Percentiles rank a stretch among this genome's conserved stretches.
phyloP scores from a whole-genome alignment of 2,329 filamentous ascomycete species.

The Westerdykella sp. region DNA sequence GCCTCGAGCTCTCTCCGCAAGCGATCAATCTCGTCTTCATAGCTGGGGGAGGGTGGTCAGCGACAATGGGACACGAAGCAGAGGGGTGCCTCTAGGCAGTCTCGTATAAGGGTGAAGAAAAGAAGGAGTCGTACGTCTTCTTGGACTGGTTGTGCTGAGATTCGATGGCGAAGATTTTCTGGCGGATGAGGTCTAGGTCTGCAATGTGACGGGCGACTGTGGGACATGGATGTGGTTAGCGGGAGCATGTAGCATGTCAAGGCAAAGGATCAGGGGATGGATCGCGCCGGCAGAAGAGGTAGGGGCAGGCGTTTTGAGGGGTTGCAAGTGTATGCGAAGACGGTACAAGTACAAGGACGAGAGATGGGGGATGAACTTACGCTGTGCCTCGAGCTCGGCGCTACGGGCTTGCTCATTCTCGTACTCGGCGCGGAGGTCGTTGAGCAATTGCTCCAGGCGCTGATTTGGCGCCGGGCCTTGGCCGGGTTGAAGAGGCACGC shows the following conservation, averaged over 20 bases:
- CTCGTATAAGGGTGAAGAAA: neutral
- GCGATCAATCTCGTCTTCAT: slow-evolving; percentile 83
- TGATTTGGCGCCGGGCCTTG: slow-evolving; percentile 48
- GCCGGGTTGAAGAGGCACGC: slow-evolving; percentile 51
- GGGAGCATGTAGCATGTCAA: neutral
- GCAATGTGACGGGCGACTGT: slow-evolving; percentile 84
- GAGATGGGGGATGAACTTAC: slow-evolving; percentile 56
- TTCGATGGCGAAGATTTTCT: slow-evolving; percentile 90
- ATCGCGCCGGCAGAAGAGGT: neutral
- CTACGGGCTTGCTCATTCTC: slow-evolving; percentile 75
- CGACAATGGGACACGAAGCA: no score
- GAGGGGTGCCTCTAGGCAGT: no score
- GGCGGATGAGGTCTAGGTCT: slow-evolving; percentile 89
- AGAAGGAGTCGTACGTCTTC: slow-evolving; percentile 63
- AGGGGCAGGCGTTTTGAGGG: neutral
- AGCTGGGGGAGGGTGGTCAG: slow-evolving; percentile 53
- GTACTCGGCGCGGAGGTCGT: slow-evolving; percentile 85
- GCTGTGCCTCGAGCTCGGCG: slow-evolving; percentile 86
- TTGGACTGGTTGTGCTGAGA: slow-evolving; percentile 84
- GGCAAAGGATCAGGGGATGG: no score
- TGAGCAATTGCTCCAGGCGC: slow-evolving; percentile 85
- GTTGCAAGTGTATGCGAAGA: neutral
- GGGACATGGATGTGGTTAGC: slow-evolving; percentile 3
- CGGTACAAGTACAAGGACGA: neutral
- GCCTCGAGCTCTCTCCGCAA: slow-evolving; percentile 82